These are phyloP conservation scores for Penicillium sp. DNA, from an alignment of 2,329 filamentous ascomycete genomes.

Conservation along the genomic window DNA sequence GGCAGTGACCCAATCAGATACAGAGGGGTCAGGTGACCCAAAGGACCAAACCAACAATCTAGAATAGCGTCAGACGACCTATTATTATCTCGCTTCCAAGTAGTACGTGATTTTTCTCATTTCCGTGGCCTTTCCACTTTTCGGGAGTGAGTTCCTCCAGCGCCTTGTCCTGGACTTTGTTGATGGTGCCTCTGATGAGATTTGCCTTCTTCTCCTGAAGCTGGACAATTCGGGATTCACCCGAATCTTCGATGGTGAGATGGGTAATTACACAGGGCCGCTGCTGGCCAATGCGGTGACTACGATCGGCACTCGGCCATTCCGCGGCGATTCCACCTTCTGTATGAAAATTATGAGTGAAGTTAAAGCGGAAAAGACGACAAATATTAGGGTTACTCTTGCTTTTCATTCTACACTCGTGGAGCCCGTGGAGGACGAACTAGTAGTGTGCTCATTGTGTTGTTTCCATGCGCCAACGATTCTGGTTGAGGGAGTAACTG, in stretches of 20 bases:
- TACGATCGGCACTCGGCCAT: conserved; percentile 95
- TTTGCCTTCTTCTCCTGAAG: conserved; percentile 98
- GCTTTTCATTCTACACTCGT: too few species aligned
- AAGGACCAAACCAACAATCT: too few species aligned
- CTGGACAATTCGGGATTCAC: conserved; percentile 93
- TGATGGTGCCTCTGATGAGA: conserved; percentile 97
- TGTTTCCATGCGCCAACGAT: too few species aligned
- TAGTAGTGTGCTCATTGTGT: too few species aligned
- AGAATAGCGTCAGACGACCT: too few species aligned
- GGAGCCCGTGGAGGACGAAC: too few species aligned
- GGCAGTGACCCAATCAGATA: conserved; percentile 8
- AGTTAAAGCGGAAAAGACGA: neutral
- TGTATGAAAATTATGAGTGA: conserved; percentile 48
- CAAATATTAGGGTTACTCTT: too few species aligned
- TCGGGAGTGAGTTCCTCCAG: conserved; percentile 90
- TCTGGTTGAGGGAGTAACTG: too few species aligned
- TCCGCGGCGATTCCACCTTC: conserved; percentile 99
- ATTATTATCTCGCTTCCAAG: too few species aligned
- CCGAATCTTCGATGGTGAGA: conserved; percentile 94
- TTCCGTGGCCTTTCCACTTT: too few species aligned
- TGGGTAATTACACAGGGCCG: conserved; percentile 93
- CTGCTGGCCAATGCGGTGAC: conserved; percentile 93
- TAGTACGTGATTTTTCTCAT: too few species aligned
- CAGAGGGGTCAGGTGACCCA: too few species aligned
- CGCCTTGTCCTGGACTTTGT: conserved; percentile 80